phyloP scores from a whole-genome alignment of 2,329 filamentous ascomycete genomes.

The Claviceps africana region DNA sequence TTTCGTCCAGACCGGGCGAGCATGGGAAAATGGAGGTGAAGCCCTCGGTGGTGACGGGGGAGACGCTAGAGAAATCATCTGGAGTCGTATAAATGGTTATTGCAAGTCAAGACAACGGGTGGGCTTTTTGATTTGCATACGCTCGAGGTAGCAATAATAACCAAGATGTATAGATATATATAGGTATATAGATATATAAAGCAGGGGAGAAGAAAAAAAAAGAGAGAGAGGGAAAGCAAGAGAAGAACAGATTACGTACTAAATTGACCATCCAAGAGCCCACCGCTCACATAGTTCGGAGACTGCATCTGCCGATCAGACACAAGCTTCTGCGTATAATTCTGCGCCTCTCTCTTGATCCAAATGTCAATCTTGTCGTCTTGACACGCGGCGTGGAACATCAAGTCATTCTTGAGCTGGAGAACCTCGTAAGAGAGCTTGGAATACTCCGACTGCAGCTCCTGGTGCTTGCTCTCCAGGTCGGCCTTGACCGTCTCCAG shows the following conservation, averaged over 20 bases:
- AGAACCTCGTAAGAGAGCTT: neutral
- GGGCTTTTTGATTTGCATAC: too few species aligned
- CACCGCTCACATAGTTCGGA: neutral
- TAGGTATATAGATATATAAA: neutral
- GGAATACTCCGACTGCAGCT: neutral
- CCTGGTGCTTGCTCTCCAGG: conserved; percentile 1
- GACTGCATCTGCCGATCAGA: neutral
- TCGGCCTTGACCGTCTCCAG: neutral
- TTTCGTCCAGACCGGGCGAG: neutral
- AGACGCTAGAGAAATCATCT: neutral
- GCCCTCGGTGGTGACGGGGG: neutral
- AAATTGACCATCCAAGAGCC: neutral
- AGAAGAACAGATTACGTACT: neutral
- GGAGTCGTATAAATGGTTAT: neutral
- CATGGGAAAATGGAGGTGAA: neutral
- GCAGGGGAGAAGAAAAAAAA: too few species aligned
- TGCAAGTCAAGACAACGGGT: too few species aligned
- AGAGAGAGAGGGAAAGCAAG: neutral
- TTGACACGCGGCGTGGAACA: neutral
- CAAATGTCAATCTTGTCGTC: conserved; percentile 2
- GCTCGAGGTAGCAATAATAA: neutral
- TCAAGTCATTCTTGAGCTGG: conserved; percentile 3
- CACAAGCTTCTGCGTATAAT: neutral
- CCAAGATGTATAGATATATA: too few species aligned
- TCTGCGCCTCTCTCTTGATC: conserved; percentile 1